Conservation (phyloP, 352 stramenopile genomes). For the Aphanomyces euteiches region DNA sequence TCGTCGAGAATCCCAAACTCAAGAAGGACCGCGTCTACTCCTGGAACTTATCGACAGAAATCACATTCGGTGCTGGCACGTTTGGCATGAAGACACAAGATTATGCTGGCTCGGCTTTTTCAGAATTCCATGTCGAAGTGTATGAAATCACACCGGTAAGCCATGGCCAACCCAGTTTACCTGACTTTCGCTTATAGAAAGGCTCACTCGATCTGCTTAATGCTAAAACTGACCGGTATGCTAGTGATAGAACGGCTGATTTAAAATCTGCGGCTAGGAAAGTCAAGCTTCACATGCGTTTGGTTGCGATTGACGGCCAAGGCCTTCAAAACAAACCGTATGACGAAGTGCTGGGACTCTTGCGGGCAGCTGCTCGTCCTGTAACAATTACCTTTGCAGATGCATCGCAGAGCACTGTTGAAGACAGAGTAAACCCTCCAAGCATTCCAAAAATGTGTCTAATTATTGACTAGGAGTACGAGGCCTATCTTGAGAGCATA, state of each 20-base stretch:
- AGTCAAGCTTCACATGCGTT: background rate
- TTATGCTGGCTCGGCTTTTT: conserved; percentile 7
- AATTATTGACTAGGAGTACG: conserved; percentile 9
- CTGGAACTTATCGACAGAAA: background rate
- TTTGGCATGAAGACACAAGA: conserved; percentile 23
- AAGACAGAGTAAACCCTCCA: conserved; percentile 5
- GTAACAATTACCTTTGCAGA: conserved; percentile 6
- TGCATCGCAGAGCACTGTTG: background rate
- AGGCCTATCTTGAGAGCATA: conserved; percentile 7
- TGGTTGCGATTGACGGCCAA: background rate
- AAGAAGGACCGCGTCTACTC: background rate
- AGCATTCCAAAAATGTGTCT: background rate
- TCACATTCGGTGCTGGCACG: background rate
- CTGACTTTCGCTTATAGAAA: background rate
- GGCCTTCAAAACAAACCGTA: conserved; percentile 14
- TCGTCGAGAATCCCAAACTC: conserved; percentile 9
- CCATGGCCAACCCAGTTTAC: background rate
- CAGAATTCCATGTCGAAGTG: conserved; percentile 16
- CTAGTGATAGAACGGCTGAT: background rate
- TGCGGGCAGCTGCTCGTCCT: conserved; percentile 1
- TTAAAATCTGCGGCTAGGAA: conserved; percentile 1
- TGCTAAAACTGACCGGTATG: background rate
- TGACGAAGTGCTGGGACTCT: background rate
- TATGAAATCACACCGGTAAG: conserved; percentile 9
- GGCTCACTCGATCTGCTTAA: background rate